Evolutionary conservation across 495 filamentous ascomycete species (phyloP).

Genomic region (Aspergillus mulundensis): DNA sequence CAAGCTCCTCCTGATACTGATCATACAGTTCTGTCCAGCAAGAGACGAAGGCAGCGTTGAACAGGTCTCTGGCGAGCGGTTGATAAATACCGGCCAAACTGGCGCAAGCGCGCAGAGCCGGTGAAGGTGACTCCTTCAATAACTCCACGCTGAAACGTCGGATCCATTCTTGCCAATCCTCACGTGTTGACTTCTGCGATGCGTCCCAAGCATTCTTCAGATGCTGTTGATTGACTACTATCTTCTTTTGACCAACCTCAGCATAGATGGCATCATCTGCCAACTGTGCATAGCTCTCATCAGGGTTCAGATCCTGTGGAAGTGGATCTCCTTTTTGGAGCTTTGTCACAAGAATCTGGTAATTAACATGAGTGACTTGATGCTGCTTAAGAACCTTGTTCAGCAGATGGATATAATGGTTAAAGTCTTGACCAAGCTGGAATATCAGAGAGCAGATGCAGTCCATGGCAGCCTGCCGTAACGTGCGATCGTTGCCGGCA

Average conservation of each 20-base stretch:
- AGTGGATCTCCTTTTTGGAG: conserved; percentile 89
- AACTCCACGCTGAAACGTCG: conserved; percentile 92
- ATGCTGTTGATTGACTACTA: conserved; percentile 94
- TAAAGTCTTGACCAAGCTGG: conserved; percentile 90
- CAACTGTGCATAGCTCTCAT: conserved; percentile 74
- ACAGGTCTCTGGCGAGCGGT: conserved; percentile 85
- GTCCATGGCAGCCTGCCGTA: conserved; percentile 86
- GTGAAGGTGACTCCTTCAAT: conserved; percentile 91
- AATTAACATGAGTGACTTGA: conserved; percentile 78
- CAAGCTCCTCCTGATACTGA: conserved; percentile 90
- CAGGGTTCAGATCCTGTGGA: conserved; percentile 88
- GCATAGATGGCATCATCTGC: conserved; percentile 72
- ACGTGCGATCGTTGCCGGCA: conserved; percentile 59
- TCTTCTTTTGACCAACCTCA: conserved; percentile 86
- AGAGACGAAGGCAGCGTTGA: conserved; percentile 97
- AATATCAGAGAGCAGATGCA: conserved; percentile 93
- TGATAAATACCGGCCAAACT: conserved; percentile 86
- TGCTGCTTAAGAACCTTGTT: conserved; percentile 67
- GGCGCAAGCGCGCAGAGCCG: conserved; percentile 88
- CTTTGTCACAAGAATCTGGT: conserved; percentile 84
- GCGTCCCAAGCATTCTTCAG: conserved; percentile 97
- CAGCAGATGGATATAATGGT: conserved; percentile 86
- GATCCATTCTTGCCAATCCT: conserved; percentile 99
- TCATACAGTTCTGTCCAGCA: conserved; percentile 98
- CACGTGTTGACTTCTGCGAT: conserved; percentile 86